Conservation (phyloP, 108 stramenopile species). For the Mediolabrus comicus region DNA sequence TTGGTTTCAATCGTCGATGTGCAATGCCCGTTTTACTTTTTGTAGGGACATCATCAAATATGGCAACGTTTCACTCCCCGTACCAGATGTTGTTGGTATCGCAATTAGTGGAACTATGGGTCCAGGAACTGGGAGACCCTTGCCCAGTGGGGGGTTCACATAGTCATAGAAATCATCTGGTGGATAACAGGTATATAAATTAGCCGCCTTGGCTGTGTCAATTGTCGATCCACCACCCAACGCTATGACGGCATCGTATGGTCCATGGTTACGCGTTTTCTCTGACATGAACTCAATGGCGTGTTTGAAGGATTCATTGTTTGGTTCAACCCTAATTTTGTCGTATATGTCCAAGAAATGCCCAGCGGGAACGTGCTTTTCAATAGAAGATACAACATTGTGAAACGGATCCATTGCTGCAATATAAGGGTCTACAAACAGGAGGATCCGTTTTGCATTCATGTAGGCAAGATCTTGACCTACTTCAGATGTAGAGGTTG, state of each 20-base stretch:
- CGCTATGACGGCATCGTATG: slow-evolving; percentile 59
- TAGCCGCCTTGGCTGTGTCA: slow-evolving; percentile 69
- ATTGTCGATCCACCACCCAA: slow-evolving; percentile 65
- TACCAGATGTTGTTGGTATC: slow-evolving; percentile 69
- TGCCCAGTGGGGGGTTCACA: slow-evolving; percentile 58
- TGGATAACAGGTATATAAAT: slow-evolving; percentile 44
- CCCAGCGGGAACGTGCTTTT: slow-evolving; percentile 10
- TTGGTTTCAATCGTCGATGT: slow-evolving; percentile 50
- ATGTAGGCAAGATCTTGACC: slow-evolving; percentile 42
- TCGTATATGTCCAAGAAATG: slow-evolving; percentile 31
- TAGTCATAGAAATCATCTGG: slow-evolving; percentile 55
- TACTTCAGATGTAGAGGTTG: slow-evolving; percentile 49
- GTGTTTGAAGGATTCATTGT: slow-evolving; percentile 47
- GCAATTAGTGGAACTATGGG: slow-evolving; percentile 54
- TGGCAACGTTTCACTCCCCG: slow-evolving; percentile 62
- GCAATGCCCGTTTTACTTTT: slow-evolving; percentile 59
- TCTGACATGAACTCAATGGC: slow-evolving; percentile 47
- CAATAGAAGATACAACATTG: slow-evolving; percentile 41
- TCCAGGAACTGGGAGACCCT: slow-evolving; percentile 44
- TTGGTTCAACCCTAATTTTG: slow-evolving; percentile 51
- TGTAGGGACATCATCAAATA: slow-evolving; percentile 58
- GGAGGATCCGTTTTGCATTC: slow-evolving; percentile 33
- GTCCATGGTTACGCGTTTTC: slow-evolving; percentile 5
- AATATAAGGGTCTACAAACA: slow-evolving; percentile 49
- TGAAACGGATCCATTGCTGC: slow-evolving; percentile 22